Conservation (phyloP, 306 rosid genomes). For the Quercus dentata region DNA sequence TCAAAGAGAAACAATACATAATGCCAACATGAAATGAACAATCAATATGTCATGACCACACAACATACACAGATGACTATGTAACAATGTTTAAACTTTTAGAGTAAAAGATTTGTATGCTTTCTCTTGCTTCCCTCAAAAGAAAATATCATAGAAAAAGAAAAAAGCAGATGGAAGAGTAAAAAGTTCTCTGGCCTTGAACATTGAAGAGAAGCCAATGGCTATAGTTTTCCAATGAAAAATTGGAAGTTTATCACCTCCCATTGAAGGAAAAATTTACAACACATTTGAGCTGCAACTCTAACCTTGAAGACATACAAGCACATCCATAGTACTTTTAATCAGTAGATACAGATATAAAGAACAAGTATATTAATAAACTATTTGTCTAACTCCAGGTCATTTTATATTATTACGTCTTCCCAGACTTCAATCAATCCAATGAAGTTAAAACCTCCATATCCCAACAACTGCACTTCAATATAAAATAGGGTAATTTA, state of each 20-base stretch:
- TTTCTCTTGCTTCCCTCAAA: not conserved
- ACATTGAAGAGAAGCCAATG: not conserved
- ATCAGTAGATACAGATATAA: not conserved
- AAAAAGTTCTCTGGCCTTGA: not conserved
- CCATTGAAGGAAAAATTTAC: not conserved
- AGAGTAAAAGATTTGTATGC: not conserved
- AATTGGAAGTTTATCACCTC: not conserved
- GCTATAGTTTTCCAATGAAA: not conserved
- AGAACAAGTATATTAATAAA: not conserved
- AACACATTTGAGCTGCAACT: not conserved
- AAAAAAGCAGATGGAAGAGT: not conserved
- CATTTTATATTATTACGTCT: not conserved
- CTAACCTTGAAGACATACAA: not conserved
- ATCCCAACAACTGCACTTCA: not conserved
- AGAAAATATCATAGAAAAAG: not conserved
- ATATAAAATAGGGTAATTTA: not conserved
- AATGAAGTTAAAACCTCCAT: not conserved
- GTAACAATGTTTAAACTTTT: not conserved
- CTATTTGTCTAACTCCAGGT: not conserved
- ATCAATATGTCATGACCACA: not conserved
- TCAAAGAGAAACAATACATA: not conserved
- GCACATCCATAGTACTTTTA: not conserved
- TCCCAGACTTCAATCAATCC: not conserved
- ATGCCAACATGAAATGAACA: not conserved
- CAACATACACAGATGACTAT: not conserved